Evolutionary conservation across 352 stramenopile species (phyloP), one percentile per base, ranked within the genome.

Genomic region (Globisporangium spinosum): DNA sequence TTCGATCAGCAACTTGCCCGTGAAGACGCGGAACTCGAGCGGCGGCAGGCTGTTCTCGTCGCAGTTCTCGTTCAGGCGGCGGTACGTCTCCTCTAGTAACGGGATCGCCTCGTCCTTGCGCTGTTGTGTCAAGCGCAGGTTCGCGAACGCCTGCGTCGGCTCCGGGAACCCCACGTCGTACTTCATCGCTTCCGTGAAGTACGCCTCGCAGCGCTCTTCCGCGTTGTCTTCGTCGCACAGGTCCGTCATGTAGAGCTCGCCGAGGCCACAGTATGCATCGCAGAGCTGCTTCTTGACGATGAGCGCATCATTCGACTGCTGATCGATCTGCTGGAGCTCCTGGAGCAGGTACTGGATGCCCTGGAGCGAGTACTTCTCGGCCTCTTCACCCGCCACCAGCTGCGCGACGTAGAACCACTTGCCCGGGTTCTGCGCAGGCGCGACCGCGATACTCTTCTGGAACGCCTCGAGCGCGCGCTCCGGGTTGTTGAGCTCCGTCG

Each of bases 221-320:
- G 97, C 97, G 71, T 98, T 89, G 65, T 96, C 78, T 73, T 90
- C 77, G 71, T 94, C 86, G 66, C 88, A 99, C 49, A 99, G 80
- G 74, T 99, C 97, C 29, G 97, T 99, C 85, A 99, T 94, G 77
- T 98, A 99, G 20, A 99, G 87, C 80, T 99, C 97, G 12, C 91
- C 94, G 15, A 99, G 81, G 8, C 89, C 93, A 78, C 95, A 99
- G 76, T 97, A 97, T 40, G 94, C 96, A 62, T 95, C 88, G 58
- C 91, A 96, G 27, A 99, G 89, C 78, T 98, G 94, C 77, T 97
- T 93, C 73, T 91, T 91, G 55, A 94, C 77, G 15, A 82, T 74
- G 20, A 78, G 58, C 29, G 84, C 83, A 23, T 89, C 85, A 35
- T 80, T 78, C 40, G 81, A 80, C 64, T 71, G 68, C 2, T 72